Base-by-base conservation (phyloP, 2,329 filamentous ascomycete genomes). In the Fusarium mangiferae region DNA sequence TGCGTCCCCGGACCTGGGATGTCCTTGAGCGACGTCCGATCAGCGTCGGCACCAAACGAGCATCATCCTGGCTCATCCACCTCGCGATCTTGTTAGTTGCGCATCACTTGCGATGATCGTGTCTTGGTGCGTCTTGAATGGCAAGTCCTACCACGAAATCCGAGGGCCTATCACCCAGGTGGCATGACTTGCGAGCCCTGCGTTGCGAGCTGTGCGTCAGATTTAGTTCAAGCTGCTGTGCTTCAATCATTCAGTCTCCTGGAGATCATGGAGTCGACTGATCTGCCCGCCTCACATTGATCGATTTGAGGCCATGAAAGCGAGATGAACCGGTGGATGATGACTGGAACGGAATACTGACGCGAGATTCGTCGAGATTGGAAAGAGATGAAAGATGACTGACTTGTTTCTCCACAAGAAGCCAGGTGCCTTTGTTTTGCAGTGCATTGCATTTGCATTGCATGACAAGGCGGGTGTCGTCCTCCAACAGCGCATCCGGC, bases 101-200 rank as follows among this genome's bases (percentile, higher is more conserved):
- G 51, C 55, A 68, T 56, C 55, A 39, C 68, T 72, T 59, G 55
- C 38, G 46, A 41, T 51, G 59, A 66, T 74, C 68, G 72, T 33
- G 18, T 56, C 41, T 54, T 38, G 64, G 46, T 66, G 69, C 55
- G 58, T 17, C 54, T 41, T 58, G 39, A 33, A 58, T 36, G 42
- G 54, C 15, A 38, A 58, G 62, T 59, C 56, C 41, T 62, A 46
- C 46, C 33, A 51, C 44, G 51, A 51, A 58, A 51, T 35, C 66
- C 22, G 51, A 59, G 54, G 22, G 28, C 39, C 38, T 58, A 57
- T 48, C 38, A 33, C 30, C 24, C 20, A 57, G 60, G 77, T 75
- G 75, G 77, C 75, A 78, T 79, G 77, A 79, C 77, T 73, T 77
- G 66, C 72, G 74, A 77, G 74, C 65, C 74, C 76, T 79, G 77